These are phyloP conservation scores for Globisporangium lucens DNA, from an alignment of 352 stramenopile genomes.

Conservation along the genomic window DNA sequence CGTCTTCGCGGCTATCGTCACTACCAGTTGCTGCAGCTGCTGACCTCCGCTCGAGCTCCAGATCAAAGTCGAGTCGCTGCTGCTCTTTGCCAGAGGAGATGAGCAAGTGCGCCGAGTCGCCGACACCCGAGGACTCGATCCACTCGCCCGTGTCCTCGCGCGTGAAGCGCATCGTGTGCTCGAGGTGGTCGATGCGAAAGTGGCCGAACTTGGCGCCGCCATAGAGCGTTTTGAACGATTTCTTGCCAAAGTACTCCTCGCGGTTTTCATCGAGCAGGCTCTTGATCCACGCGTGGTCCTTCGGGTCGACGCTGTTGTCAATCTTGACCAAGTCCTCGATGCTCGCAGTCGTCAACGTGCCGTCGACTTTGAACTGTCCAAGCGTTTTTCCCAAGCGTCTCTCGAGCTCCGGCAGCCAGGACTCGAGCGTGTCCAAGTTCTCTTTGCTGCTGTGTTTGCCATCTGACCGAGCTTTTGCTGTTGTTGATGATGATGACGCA, in stretches of 20 bases:
- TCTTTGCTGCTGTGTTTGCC: not conserved
- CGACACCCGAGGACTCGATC: conserved; percentile 54
- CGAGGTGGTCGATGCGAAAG: conserved; percentile 64
- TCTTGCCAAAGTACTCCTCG: conserved; percentile 8
- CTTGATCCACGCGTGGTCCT: conserved; percentile 26
- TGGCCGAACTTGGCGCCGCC: conserved; percentile 53
- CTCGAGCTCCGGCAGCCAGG: conserved; percentile 50
- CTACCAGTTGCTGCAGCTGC: conserved; percentile 1
- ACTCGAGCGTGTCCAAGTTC: conserved; percentile 23
- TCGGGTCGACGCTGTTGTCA: conserved; percentile 1
- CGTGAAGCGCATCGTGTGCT: conserved; percentile 52
- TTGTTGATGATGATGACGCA: not conserved
- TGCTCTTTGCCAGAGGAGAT: conserved; percentile 28
- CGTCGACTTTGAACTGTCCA: conserved; percentile 12
- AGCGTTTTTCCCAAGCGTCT: conserved; percentile 36
- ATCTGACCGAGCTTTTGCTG: not conserved
- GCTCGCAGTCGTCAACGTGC: not conserved
- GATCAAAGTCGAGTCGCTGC: conserved; percentile 10
- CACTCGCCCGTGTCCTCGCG: conserved; percentile 65
- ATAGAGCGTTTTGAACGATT: conserved; percentile 39
- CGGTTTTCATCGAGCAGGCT: conserved; percentile 21
- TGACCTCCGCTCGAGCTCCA: not conserved
- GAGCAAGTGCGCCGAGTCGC: conserved; percentile 44
- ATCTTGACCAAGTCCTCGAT: conserved; percentile 14
- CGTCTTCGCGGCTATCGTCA: not conserved